phyloP scores from a whole-genome alignment of 495 filamentous ascomycete genomes.

The Penicillium flavigenum region DNA sequence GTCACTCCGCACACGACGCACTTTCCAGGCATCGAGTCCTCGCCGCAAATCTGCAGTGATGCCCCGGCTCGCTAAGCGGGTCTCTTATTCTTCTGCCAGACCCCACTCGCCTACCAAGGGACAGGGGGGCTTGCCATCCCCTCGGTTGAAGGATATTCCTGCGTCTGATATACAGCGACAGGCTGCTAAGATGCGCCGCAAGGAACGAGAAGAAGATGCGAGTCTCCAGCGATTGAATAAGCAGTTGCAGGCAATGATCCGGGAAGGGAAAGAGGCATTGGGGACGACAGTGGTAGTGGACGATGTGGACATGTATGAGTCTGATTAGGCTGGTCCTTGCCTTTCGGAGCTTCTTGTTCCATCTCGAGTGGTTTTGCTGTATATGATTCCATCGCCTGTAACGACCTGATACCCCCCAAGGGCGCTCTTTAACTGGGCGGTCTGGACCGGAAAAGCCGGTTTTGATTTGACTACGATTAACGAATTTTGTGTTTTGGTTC shows the following conservation, averaged over 20 bases:
- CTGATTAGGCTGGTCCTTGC: conserved; percentile 28
- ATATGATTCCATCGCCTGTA: conserved; percentile 10
- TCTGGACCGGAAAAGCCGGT: conserved; percentile 9
- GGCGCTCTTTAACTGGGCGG: conserved; percentile 15
- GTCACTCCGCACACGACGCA: conserved; percentile 22
- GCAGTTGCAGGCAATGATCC: conserved; percentile 78
- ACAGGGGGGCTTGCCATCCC: conserved; percentile 30
- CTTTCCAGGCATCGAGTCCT: conserved; percentile 28
- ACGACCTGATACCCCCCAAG: conserved; percentile 35
- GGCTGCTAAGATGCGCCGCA: conserved; percentile 62
- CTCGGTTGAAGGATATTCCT: conserved; percentile 43
- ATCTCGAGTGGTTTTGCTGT: conserved; percentile 1
- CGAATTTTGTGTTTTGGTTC: conserved; percentile 21
- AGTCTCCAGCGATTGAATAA: conserved; percentile 75
- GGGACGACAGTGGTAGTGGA: conserved; percentile 77
- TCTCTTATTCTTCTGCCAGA: conserved; percentile 27
- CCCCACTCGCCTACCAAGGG: conserved; percentile 43
- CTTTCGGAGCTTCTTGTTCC: neutral
- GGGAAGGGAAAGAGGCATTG: conserved; percentile 82
- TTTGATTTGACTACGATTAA: conserved; percentile 21
- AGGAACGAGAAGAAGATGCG: conserved; percentile 76
- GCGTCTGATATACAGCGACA: conserved; percentile 65
- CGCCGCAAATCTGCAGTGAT: conserved; percentile 31
- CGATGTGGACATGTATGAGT: conserved; percentile 44
- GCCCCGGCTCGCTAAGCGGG: conserved; percentile 30